Evolutionary conservation across 257 asterid species (phyloP).

Genomic region (Fraxinus quadrangulata): DNA sequence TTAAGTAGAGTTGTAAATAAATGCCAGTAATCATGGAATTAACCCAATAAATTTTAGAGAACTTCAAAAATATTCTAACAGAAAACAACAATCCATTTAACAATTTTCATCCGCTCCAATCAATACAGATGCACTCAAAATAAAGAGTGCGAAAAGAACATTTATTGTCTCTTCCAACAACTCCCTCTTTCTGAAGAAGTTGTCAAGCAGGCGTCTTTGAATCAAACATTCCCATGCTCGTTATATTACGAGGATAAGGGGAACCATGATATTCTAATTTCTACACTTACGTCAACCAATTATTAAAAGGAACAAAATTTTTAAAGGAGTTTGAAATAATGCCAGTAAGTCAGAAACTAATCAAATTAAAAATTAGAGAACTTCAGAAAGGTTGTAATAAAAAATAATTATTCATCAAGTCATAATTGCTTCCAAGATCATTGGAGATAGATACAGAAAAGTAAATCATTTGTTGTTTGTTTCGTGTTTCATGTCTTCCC

Average conservation of each 20-base stretch:
- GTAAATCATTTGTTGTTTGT: background rate
- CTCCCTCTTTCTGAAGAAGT: background rate
- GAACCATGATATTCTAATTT: background rate
- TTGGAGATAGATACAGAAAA: background rate
- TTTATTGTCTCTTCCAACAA: background rate
- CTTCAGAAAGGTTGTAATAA: background rate
- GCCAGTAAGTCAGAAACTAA: background rate
- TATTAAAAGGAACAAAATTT: background rate
- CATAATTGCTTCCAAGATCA: background rate
- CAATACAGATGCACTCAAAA: background rate
- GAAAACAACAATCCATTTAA: background rate
- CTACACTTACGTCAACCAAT: slow-evolving; percentile 3
- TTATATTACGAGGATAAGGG: background rate
- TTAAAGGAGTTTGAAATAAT: background rate
- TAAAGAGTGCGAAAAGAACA: background rate
- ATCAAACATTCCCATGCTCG: background rate
- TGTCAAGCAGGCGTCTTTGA: background rate
- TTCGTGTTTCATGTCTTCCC: background rate
- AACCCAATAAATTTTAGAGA: background rate
- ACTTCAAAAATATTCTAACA: background rate
- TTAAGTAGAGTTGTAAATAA: background rate
- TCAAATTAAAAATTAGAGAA: background rate
- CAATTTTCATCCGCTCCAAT: background rate
- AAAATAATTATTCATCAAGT: background rate
- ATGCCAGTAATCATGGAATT: background rate